A percentile compares a stretch with the other conserved stretches of the same genome.
phyloP scores from a whole-genome alignment of 495 filamentous ascomycete genomes.

The Talaromyces trachyspermus region DNA sequence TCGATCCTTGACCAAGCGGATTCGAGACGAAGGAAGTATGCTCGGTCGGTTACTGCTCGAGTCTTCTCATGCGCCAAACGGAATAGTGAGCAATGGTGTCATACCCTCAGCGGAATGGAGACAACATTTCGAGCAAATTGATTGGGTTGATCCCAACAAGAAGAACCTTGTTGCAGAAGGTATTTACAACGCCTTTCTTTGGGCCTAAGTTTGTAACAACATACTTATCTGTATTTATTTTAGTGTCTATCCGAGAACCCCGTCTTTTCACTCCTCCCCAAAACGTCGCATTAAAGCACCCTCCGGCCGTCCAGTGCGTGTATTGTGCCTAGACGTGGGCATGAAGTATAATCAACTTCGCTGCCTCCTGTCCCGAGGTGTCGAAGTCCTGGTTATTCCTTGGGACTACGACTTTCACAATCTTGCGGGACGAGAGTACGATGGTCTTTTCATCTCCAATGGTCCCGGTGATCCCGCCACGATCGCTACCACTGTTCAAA shows the following conservation, averaged over 20 bases:
- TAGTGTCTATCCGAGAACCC: conserved; percentile 81
- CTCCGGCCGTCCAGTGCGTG: conserved; percentile 74
- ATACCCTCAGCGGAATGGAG: conserved; percentile 12
- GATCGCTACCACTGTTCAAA: conserved; percentile 64
- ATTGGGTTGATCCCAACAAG: conserved; percentile 89
- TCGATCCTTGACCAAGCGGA: conserved; percentile 84
- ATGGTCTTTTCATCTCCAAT: conserved; percentile 96
- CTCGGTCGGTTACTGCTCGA: conserved; percentile 80
- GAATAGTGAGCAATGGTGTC: conserved; percentile 18
- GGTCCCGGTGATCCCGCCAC: conserved; percentile 92
- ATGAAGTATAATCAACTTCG: conserved; percentile 96
- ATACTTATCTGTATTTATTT: background rate
- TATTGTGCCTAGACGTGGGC: conserved; percentile 91
- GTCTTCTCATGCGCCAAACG: conserved; percentile 46
- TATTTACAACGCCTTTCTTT: conserved; percentile 49
- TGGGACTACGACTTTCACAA: conserved; percentile 88
- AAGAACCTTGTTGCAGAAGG: conserved; percentile 91
- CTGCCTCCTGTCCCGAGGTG: conserved; percentile 82
- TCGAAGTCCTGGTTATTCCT: conserved; percentile 89
- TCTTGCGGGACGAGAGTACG: conserved; percentile 71
- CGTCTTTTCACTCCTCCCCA: conserved; percentile 70
- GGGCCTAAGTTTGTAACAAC: background rate
- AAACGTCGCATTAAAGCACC: conserved; percentile 67
- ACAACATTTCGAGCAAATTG: conserved; percentile 33
- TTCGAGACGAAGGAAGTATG: conserved; percentile 92